phyloP scores from a whole-genome alignment of 2,329 filamentous ascomycete genomes.

The Tolypocladium sp. region DNA sequence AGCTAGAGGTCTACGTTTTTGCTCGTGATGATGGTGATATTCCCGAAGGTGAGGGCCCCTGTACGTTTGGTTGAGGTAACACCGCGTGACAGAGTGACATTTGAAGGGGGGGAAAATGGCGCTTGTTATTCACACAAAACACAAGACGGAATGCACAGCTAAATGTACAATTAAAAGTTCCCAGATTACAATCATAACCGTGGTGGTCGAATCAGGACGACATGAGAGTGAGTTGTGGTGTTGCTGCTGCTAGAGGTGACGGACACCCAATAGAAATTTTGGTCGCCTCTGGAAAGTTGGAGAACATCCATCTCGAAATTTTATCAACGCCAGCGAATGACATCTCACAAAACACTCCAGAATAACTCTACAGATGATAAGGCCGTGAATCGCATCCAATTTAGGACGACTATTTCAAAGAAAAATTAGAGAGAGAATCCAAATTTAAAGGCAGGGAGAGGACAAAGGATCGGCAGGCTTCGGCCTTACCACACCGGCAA shows the following conservation, averaged over 20 bases:
- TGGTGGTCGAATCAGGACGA: not conserved
- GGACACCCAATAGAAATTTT: slow-evolving; percentile 16
- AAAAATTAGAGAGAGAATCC: not conserved
- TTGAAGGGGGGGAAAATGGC: not conserved
- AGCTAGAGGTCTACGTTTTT: not conserved
- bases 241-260: not conserved
- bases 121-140: not conserved
- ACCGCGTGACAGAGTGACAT: not conserved
- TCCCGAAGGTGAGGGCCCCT: not conserved
- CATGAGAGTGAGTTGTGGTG: not conserved
- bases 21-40: too few species aligned
- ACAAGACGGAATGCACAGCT: not conserved
- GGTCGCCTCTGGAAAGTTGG: slow-evolving; percentile 11
- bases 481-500: not conserved
- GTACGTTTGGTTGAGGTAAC: too few species aligned
- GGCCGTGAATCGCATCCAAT: not conserved
- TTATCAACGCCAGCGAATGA: slow-evolving; percentile 1
- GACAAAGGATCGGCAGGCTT: not conserved
- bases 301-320: slow-evolving; percentile 3
- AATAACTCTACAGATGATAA: not conserved
- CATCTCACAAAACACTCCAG: not conserved
- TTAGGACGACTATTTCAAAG: not conserved
- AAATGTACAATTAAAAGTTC: too few species aligned
- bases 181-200: not conserved
- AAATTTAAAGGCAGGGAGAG: slow-evolving; percentile 1